Conservation (phyloP, 768 basidiomycete genomes). For the Phylloporus arenicola region DNA sequence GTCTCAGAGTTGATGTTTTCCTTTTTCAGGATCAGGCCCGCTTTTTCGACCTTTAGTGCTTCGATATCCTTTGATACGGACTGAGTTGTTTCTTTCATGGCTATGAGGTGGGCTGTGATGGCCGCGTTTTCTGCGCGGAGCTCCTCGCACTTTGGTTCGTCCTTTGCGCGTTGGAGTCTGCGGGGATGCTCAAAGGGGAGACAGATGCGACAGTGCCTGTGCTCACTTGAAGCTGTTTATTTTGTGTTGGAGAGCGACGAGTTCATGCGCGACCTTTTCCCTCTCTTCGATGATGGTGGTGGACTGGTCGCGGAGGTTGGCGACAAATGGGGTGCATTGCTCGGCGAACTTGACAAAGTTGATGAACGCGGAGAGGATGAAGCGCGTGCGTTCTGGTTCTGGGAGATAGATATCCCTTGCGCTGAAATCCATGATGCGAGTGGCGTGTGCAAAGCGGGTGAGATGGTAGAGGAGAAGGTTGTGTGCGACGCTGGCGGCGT, state of each 20-base stretch:
- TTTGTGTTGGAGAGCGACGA: constrained; percentile 45
- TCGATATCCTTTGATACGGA: constrained; percentile 61
- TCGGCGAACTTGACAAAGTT: constrained; percentile 91
- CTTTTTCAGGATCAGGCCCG: constrained; percentile 58
- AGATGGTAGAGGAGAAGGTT: constrained; percentile 69
- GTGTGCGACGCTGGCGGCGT: constrained; percentile 49
- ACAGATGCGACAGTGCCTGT: neutral
- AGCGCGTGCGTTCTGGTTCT: constrained; percentile 66
- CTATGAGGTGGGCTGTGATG: constrained; percentile 60
- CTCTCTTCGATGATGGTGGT: constrained; percentile 54
- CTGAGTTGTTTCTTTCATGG: constrained; percentile 61
- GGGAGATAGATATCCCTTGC: constrained; percentile 70
- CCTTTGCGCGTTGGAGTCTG: constrained; percentile 60
- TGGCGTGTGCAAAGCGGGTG: constrained; percentile 68
- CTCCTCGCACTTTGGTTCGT: constrained; percentile 62
- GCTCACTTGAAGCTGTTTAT: constrained; percentile 54
- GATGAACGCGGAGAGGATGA: constrained; percentile 81
- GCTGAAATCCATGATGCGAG: constrained; percentile 72
- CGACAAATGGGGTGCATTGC: constrained; percentile 59
- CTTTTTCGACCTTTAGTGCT: constrained; percentile 66
- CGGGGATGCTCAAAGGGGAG: neutral
- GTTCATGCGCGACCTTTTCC: constrained; percentile 47
- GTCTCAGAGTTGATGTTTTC: constrained; percentile 61
- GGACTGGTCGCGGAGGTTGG: constrained; percentile 57
- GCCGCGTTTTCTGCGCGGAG: constrained; percentile 56